Base-by-base conservation (phyloP, 805 yeast species). In the Clavispora asparagi region DNA sequence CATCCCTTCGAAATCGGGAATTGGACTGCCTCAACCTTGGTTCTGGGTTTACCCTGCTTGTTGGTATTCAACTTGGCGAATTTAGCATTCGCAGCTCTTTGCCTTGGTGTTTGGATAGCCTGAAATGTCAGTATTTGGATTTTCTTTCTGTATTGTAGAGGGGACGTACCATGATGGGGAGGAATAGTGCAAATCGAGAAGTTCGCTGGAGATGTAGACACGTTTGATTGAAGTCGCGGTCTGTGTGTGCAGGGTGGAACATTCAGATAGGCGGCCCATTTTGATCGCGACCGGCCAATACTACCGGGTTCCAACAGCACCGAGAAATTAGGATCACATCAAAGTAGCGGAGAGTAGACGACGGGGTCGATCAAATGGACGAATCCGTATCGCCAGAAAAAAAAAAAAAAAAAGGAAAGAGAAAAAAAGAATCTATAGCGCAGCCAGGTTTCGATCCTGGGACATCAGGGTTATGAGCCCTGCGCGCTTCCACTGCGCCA, bases 401-500 rank as follows among this genome's bases (percentile, higher is more conserved):
- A 19, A 19, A 19, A 19, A 19, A 19, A 19, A 3, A 19, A 19
- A 19, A 4, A 19, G 23, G 23, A 13, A 19, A 19, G 23, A 19
- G 32, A 23, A 40, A 23, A 46, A 46, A 48, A 56, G 56, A 56
- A 74, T 69, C n/a, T 65, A 63, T 84, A 85, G 92, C 92, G 87
- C 84, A 83, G 87, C 87, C 78, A 73, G 86, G 91, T 85, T 84
- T 85, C 92, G 92, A 85, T 85, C 92, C 89, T 74, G 78, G 88
- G 92, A 85, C 91, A 83, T 85, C 90, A 85, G 91, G 91, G 92
- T 85, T 85, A 85, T 85, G 92, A 85, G 92, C 92, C 91, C 91
- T 83, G 91, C 91, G 90, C 91, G 91, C 91, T 85, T 85, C 92
- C 92, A 83, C 92, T 85, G 91, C 92, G 91, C 91, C 91, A 85